Conservation (phyloP, 257 asterid species). For the Petrea volubilis region DNA sequence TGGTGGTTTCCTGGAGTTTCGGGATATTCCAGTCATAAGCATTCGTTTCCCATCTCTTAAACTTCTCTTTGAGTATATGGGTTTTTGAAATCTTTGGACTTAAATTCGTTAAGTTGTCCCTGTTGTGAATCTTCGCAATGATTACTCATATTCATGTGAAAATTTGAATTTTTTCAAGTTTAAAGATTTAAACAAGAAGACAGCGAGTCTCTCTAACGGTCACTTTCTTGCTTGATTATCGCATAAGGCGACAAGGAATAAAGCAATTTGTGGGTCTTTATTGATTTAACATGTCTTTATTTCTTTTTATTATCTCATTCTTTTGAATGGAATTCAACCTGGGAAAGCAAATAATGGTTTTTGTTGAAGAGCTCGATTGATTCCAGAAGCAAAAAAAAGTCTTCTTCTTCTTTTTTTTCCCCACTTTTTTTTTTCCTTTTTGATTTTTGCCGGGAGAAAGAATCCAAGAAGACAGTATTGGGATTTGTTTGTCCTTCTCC, state of each 20-base stretch:
- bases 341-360: not conserved
- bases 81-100: conserved; percentile 19
- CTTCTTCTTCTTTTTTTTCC: not conserved
- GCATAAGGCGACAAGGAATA: conserved; percentile 17
- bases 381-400: conserved; percentile 17
- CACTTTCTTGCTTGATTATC: conserved; percentile 31
- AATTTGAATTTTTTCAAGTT: conserved; percentile 21
- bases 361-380: conserved; percentile 8
- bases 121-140: conserved; percentile 14
- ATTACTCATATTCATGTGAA: not conserved
- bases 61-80: not conserved
- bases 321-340: not conserved
- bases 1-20: not conserved
- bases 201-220: conserved; percentile 35
- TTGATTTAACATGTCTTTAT: not conserved
- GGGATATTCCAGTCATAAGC: conserved; percentile 5
- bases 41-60: not conserved
- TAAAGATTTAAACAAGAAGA: conserved; percentile 15
- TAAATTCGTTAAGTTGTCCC: conserved; percentile 28
- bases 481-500: conserved; percentile 22
- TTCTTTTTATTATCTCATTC: not conserved
- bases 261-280: conserved; percentile 22
- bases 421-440: not conserved
- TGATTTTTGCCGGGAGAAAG: conserved; percentile 2
- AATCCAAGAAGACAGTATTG: conserved; percentile 15